Evolutionary conservation across 1,139 yeast species (phyloP), one percentile per base, ranked within the genome.

Genomic region (Nematodospora anomalae): DNA sequence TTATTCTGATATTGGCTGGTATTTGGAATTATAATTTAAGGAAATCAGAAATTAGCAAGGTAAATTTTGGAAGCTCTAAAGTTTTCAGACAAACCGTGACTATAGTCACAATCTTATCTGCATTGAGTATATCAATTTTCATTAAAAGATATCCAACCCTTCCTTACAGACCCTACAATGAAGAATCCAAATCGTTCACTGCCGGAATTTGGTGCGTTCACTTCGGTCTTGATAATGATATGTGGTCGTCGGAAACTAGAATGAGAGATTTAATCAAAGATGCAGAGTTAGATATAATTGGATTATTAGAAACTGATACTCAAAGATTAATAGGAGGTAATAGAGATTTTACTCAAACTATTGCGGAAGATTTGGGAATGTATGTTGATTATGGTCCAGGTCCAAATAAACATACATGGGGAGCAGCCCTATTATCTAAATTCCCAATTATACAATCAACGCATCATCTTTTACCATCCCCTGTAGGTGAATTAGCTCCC

Each of bases 191-290:
- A 51, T 61, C 88, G 3, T 78, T 92, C 53, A 89, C 96, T 2
- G 90, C 97, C 1, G 98, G 97, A 55, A 90, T 92, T 46, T 92
- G 98, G 98, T 92, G 98, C 26, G 83, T 92, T 45, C 98, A 92
- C 63, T 92, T 92, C 56, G 98, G 97, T 14, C 73, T 92, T 38
- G 98, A 92, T 58, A 92, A 92, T 58, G 96, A 90, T 58, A 85
- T 92, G 95, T 92, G 98, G 98, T 94, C 95, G 0, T 80, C 92
- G 48, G 97, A 92, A 63, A 80, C 79, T 28, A 76, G 97, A 51
- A 90, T 92, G 96, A 69, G 82, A 40, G 82, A 85, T 49, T 76
- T 92, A 38, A 80, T 92, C 41, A 68, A 68, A 44, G 97, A 90
- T 50, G 81, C 95, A 35, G 94, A 92, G 62, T 64, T 92, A 16